Conservation (phyloP, 2,329 filamentous ascomycete genomes). For the Zelopaecilomyces penicillatus region DNA sequence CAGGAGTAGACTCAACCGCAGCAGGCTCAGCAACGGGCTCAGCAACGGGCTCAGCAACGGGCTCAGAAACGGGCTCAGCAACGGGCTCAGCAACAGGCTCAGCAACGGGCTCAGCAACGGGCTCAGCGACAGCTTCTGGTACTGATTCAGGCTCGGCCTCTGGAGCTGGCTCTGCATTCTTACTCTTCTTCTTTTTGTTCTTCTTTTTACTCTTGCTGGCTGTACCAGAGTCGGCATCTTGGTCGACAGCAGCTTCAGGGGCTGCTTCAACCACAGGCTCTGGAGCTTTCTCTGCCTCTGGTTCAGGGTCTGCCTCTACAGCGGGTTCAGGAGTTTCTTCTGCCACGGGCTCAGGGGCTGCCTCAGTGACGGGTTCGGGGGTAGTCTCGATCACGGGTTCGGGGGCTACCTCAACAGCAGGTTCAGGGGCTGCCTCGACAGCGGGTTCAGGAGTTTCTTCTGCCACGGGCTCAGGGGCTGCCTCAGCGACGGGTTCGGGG, state of each 20-base stretch:
- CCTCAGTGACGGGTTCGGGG: background rate
- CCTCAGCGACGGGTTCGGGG: background rate
- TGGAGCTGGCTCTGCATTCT: background rate
- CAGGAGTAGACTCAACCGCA: background rate
- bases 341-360: background rate
- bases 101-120: background rate
- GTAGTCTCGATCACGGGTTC: background rate
- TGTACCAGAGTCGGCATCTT: background rate
- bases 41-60: background rate
- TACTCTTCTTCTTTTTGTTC: background rate
- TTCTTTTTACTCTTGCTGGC: background rate
- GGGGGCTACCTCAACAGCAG: background rate
- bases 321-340: background rate
- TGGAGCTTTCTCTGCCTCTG: no score
- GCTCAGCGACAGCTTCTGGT: background rate
- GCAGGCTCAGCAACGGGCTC: background rate
- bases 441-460: background rate
- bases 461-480: background rate
- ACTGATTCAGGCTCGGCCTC: constrained; percentile 6
- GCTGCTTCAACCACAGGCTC: no score
- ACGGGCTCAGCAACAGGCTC: constrained; percentile 1
- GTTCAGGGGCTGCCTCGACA: background rate
- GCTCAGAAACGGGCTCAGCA: constrained; percentile 4
- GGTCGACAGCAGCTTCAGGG: no score
- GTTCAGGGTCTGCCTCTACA: background rate